Evolutionary conservation across 352 stramenopile genomes (phyloP).

Genomic region (Ochromonadaceae sp.): DNA sequence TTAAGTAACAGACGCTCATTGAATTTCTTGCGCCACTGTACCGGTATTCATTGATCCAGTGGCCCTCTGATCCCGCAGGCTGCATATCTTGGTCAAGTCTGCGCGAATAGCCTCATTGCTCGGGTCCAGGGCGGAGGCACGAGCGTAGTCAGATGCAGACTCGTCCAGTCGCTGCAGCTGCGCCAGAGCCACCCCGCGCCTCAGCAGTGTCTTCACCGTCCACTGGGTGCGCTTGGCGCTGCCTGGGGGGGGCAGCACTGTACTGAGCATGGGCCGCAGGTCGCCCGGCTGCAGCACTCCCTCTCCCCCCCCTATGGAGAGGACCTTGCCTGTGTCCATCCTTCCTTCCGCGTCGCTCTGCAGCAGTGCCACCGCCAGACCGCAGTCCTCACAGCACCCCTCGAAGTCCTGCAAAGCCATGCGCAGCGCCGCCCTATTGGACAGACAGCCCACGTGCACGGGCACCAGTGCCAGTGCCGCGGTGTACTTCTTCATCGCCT

Average conservation of each 20-base stretch:
- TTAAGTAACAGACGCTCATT: too few relatives aligned
- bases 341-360: background rate
- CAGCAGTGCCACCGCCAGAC: slow-evolving; percentile 12
- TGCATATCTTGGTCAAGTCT: slow-evolving; percentile 3
- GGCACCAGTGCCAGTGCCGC: slow-evolving; percentile 15
- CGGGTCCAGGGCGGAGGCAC: background rate
- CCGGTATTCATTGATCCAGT: too few relatives aligned
- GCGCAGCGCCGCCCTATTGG: slow-evolving; percentile 23
- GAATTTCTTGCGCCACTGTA: too few relatives aligned
- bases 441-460: slow-evolving; percentile 12
- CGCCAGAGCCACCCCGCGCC: background rate
- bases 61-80: too few relatives aligned
- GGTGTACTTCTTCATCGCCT: slow-evolving; percentile 13
- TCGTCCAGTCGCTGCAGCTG: background rate
- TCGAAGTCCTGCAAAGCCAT: slow-evolving; percentile 2
- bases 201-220: background rate
- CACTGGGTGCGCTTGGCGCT: background rate
- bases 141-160: background rate
- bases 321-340: too few relatives aligned
- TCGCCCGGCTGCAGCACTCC: too few relatives aligned
- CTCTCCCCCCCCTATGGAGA: too few relatives aligned
- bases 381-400: slow-evolving; percentile 14
- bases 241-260: background rate
- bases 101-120: background rate
- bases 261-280: background rate